Conservation (phyloP, 2,329 filamentous ascomycete genomes). For the Epichloe bromicola region DNA sequence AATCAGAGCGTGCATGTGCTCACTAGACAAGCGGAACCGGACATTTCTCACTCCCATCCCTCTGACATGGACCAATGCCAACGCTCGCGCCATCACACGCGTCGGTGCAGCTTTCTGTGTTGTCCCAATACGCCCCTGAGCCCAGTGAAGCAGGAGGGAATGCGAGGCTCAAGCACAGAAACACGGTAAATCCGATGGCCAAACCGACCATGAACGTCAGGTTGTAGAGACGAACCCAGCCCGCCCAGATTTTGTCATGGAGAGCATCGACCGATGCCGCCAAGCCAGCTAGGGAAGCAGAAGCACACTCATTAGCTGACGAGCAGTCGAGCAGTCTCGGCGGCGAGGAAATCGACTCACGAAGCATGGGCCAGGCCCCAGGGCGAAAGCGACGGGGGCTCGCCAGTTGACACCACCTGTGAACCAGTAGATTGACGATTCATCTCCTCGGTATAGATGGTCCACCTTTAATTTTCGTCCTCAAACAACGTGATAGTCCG, state of each 20-base stretch:
- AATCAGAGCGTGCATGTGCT: background rate
- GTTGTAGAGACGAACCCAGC: constrained; percentile 26
- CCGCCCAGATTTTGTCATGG: constrained; percentile 11
- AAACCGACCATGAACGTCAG: constrained; percentile 28
- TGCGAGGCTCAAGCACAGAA: background rate
- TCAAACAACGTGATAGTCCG: constrained; percentile 18
- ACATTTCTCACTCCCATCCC: background rate
- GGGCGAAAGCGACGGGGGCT: constrained; percentile 19
- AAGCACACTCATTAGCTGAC: constrained; percentile 5
- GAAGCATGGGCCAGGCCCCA: constrained; percentile 16
- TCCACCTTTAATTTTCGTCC: constrained; percentile 23
- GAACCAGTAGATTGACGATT: constrained; percentile 25
- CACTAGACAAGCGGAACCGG: background rate
- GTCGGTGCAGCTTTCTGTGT: background rate
- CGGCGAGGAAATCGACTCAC: constrained; percentile 2
- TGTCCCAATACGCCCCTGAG: background rate
- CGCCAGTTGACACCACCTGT: constrained; percentile 23
- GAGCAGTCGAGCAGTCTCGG: background rate
- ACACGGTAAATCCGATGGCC: constrained; percentile 5
- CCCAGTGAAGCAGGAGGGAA: background rate
- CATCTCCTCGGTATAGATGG: constrained; percentile 20
- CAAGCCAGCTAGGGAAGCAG: constrained; percentile 10
- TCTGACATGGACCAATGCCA: background rate
- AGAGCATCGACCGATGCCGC: constrained; percentile 12
- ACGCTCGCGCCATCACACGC: background rate